phyloP scores from a whole-genome alignment of 164 flowering plant genomes.

The Dillenia turbinata region DNA sequence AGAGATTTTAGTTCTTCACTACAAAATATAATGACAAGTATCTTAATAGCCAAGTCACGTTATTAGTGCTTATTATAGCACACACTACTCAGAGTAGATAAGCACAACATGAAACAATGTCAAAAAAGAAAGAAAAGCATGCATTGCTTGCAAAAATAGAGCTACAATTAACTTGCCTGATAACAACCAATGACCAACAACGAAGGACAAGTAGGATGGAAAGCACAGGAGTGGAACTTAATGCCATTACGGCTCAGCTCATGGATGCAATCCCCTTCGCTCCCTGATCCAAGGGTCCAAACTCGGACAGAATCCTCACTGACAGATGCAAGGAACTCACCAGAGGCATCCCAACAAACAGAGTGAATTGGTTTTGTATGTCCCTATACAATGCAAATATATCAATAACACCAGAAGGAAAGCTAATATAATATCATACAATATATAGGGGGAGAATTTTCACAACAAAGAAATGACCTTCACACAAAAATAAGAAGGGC shows the following conservation, averaged over 20 bases:
- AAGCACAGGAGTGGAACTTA: conserved; percentile 69
- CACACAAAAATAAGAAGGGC: too few relatives aligned
- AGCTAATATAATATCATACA: too few relatives aligned
- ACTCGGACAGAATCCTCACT: conserved; percentile 71
- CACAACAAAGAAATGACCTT: too few relatives aligned
- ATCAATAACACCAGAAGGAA: too few relatives aligned
- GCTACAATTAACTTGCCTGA: conserved; percentile 34
- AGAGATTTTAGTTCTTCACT: too few relatives aligned
- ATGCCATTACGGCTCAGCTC: conserved; percentile 58
- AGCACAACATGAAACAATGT: neutral
- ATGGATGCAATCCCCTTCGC: conserved; percentile 59
- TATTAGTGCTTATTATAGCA: too few relatives aligned
- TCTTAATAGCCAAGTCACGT: too few relatives aligned
- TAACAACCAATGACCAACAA: conserved; percentile 72
- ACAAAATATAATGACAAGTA: too few relatives aligned
- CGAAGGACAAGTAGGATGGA: conserved; percentile 61
- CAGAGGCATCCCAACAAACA: conserved; percentile 71
- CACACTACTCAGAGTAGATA: too few relatives aligned
- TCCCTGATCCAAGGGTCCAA: conserved; percentile 52
- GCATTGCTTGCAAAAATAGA: too few relatives aligned
- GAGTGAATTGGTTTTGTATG: conserved; percentile 56
- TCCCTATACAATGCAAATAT: conserved; percentile 33
- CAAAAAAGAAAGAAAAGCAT: neutral
- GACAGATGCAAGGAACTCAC: conserved; percentile 65
- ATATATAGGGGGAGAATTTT: too few relatives aligned